Percentiles rank a stretch among this genome's conserved stretches.
These are phyloP conservation scores for Collariella sp. DNA, from an alignment of 495 filamentous ascomycete genomes.

Conservation along the genomic window DNA sequence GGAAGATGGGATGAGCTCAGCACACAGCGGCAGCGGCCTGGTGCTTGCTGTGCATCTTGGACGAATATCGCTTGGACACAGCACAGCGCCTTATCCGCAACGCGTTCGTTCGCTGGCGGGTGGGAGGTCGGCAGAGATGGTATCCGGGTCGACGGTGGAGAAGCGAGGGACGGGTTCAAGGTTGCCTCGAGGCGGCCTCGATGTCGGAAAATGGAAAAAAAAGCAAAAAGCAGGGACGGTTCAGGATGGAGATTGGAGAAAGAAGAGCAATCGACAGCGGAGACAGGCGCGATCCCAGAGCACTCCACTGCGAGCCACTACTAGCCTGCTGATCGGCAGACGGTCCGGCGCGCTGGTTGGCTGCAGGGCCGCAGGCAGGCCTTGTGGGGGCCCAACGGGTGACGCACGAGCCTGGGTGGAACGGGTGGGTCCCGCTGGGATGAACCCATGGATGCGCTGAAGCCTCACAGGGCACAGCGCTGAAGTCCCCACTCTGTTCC, in stretches of 20 bases:
- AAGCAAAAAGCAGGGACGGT: not conserved
- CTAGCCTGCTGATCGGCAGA: not conserved
- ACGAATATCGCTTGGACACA: not conserved
- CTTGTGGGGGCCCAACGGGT: not conserved
- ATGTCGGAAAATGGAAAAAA: constrained; percentile 5
- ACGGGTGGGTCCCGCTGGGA: too few species aligned
- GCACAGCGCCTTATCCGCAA: not conserved
- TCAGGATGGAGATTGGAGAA: not conserved
- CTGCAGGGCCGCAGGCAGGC: not conserved
- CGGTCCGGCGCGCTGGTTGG: not conserved
- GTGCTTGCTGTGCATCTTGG: constrained; percentile 20
- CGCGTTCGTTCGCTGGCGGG: not conserved
- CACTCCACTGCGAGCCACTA: not conserved
- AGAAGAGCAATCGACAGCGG: not conserved
- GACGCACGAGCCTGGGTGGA: too few species aligned
- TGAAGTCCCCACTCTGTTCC: too few species aligned
- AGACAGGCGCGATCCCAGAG: not conserved
- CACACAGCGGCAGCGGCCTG: constrained; percentile 7
- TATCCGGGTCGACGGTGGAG: not conserved
- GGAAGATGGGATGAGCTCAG: not conserved
- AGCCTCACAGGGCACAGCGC: too few species aligned
- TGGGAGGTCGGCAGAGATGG: not conserved
- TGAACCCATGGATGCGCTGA: too few species aligned
- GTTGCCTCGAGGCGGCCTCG: not conserved
- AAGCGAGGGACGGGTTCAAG: not conserved